phyloP scores from a whole-genome alignment of 2,329 filamentous ascomycete species.

The Penicillium aurantiogriseum region DNA sequence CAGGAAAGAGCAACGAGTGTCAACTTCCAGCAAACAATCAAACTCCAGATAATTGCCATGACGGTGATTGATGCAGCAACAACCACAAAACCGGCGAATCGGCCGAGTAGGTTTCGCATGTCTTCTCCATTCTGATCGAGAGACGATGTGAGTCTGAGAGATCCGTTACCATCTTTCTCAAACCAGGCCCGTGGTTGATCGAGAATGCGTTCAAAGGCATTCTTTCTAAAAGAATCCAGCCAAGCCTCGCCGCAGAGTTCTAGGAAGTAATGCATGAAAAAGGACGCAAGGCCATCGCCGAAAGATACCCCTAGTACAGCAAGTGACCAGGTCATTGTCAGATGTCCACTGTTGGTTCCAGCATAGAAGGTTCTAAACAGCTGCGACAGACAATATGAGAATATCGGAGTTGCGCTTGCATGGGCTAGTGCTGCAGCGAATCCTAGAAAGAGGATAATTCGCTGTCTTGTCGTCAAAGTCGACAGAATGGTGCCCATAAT shows the following conservation, averaged over 20 bases:
- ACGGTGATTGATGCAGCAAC: constrained; percentile 65
- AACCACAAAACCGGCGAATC: constrained; percentile 70
- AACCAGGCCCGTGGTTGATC: constrained; percentile 79
- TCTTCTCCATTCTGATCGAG: constrained; percentile 83
- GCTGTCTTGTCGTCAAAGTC: constrained; percentile 53
- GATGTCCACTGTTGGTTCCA: constrained; percentile 46
- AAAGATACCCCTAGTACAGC: constrained; percentile 66
- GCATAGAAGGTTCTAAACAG: constrained; percentile 70
- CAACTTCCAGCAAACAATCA: constrained; percentile 74
- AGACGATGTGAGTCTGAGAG: constrained; percentile 64
- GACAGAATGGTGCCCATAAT: constrained; percentile 72
- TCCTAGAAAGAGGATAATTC: constrained; percentile 58
- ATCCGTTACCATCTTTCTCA: constrained; percentile 63
- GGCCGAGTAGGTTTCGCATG: constrained; percentile 76
- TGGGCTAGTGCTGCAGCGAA: constrained; percentile 62
- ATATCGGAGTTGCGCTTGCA: constrained; percentile 67
- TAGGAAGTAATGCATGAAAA: constrained; percentile 66
- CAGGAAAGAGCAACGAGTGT: constrained; percentile 72
- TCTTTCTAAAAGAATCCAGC: constrained; percentile 68
- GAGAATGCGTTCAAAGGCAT: constrained; percentile 68
- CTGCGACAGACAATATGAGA: constrained; percentile 72
- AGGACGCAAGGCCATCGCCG: constrained; percentile 64
- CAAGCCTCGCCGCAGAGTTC: constrained; percentile 72
- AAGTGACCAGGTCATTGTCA: constrained; percentile 66
- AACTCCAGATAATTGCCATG: constrained; percentile 71